A percentile compares a stretch with the other conserved stretches of the same genome.
Conservation (phyloP, 768 basidiomycete species). For the Hysterangium stoloniferum region DNA sequence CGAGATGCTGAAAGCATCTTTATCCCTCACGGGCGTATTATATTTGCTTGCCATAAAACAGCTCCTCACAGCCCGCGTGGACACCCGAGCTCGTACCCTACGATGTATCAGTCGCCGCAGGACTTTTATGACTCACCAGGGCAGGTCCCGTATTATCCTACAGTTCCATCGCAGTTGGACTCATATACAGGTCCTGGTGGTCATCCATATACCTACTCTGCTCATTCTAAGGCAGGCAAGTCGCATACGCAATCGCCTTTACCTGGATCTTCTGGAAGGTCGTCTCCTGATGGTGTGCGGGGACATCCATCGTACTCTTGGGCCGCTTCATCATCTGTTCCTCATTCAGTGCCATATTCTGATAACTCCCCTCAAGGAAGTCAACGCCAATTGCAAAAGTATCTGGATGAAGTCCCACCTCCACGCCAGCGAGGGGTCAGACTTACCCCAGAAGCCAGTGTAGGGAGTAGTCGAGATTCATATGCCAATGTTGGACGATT, state of each 20-base stretch:
- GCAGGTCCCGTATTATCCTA: not conserved
- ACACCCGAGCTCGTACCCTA: not conserved
- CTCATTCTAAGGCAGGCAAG: conserved; percentile 19
- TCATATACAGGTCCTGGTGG: conserved; percentile 8
- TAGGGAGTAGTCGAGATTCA: conserved; percentile 25
- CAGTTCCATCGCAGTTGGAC: conserved; percentile 1
- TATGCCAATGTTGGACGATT: conserved; percentile 27
- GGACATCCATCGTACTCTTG: too few relatives aligned
- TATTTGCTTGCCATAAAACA: conserved; percentile 69
- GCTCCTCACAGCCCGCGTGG: conserved; percentile 27
- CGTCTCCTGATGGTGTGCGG: too few relatives aligned
- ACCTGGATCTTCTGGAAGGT: too few relatives aligned
- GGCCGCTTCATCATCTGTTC: too few relatives aligned
- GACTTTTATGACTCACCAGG: conserved; percentile 1
- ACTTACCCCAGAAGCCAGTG: conserved; percentile 46
- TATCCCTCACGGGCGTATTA: conserved; percentile 82
- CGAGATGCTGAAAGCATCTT: conserved; percentile 80
- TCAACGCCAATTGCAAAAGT: not conserved
- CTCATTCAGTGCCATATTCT: conserved; percentile 20
- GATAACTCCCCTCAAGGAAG: not conserved
- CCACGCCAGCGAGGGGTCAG: conserved; percentile 41
- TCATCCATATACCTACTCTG: conserved; percentile 19
- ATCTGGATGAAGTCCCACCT: conserved; percentile 38
- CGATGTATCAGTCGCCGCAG: not conserved
- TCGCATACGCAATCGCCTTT: conserved; percentile 22